phyloP scores from a whole-genome alignment of 2,329 filamentous ascomycete genomes.

The Ilyonectria mors-panacis region DNA sequence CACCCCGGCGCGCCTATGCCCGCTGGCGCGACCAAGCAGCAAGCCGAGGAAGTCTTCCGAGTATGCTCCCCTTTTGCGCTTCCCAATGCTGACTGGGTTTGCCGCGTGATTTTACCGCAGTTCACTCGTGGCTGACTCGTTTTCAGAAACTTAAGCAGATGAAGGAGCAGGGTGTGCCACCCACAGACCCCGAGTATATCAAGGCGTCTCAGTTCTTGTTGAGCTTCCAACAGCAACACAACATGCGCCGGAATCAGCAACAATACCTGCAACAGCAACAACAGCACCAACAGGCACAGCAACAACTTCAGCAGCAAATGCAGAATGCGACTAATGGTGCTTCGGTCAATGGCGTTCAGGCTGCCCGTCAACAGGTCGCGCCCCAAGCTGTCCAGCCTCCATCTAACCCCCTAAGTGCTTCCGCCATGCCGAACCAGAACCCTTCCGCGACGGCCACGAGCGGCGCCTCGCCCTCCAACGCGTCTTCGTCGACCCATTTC shows the following conservation, averaged over 20 bases:
- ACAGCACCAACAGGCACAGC: slow-evolving; percentile 53
- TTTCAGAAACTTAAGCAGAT: slow-evolving; percentile 88
- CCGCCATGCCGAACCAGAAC: slow-evolving; percentile 55
- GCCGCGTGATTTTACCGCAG: not conserved
- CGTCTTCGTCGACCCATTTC: slow-evolving; percentile 71
- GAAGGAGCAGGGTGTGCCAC: slow-evolving; percentile 86
- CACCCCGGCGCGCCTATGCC: slow-evolving; percentile 75
- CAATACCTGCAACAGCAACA: slow-evolving; percentile 59
- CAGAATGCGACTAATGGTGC: slow-evolving; percentile 71
- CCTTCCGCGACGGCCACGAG: slow-evolving; percentile 52
- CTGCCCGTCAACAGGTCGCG: slow-evolving; percentile 56
- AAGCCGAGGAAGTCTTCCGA: slow-evolving; percentile 81
- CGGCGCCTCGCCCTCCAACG: slow-evolving; percentile 50
- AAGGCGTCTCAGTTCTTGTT: slow-evolving; percentile 84
- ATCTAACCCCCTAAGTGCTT: slow-evolving; percentile 55
- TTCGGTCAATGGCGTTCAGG: slow-evolving; percentile 64
- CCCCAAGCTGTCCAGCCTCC: slow-evolving; percentile 52
- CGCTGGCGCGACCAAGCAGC: slow-evolving; percentile 79
- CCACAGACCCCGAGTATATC: slow-evolving; percentile 88
- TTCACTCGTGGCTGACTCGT: slow-evolving; percentile 36
- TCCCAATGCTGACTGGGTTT: slow-evolving; percentile 7
- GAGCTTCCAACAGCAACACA: slow-evolving; percentile 77
- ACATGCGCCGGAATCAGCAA: slow-evolving; percentile 66
- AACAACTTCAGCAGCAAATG: slow-evolving; percentile 64
- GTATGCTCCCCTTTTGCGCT: slow-evolving; percentile 58